Evolutionary conservation across 2,329 filamentous ascomycete species (phyloP).

Genomic region (Exophiala viscosa): DNA sequence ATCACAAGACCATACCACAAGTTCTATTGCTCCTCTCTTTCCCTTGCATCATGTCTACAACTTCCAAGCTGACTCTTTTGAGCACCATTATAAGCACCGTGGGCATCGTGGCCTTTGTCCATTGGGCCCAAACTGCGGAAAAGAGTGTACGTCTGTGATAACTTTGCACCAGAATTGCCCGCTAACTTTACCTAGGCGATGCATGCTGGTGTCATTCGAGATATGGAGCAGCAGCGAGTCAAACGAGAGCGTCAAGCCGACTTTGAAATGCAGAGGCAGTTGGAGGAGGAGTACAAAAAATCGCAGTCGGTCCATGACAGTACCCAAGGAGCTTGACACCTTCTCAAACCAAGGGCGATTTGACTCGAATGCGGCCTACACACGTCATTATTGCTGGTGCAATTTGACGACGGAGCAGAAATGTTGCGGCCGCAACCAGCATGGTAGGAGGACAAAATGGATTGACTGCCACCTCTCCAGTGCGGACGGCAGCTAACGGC

Average conservation of each 20-base stretch:
- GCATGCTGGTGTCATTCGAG: constrained; percentile 90
- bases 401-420: no score
- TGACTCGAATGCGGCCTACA: no score
- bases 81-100: constrained; percentile 72
- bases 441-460: no score
- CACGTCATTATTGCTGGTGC: no score
- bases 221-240: constrained; percentile 87
- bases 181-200: constrained; percentile 60
- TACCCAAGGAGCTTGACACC: constrained; percentile 18
- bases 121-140: constrained; percentile 82
- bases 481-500: no score
- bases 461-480: no score
- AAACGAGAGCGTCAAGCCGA: constrained; percentile 89
- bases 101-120: constrained; percentile 77
- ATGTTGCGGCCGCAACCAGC: no score
- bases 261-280: constrained; percentile 81
- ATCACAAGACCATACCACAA: not conserved
- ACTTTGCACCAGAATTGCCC: not conserved
- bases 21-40: not conserved
- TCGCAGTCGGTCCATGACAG: constrained; percentile 65
- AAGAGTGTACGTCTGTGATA: constrained; percentile 62
- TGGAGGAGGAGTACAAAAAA: constrained; percentile 88
- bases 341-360: not conserved
- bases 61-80: constrained; percentile 80
- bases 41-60: constrained; percentile 68